These are phyloP conservation scores for Clavispora vitiphila DNA, from an alignment of 805 yeast genomes.

Conservation along the genomic window DNA sequence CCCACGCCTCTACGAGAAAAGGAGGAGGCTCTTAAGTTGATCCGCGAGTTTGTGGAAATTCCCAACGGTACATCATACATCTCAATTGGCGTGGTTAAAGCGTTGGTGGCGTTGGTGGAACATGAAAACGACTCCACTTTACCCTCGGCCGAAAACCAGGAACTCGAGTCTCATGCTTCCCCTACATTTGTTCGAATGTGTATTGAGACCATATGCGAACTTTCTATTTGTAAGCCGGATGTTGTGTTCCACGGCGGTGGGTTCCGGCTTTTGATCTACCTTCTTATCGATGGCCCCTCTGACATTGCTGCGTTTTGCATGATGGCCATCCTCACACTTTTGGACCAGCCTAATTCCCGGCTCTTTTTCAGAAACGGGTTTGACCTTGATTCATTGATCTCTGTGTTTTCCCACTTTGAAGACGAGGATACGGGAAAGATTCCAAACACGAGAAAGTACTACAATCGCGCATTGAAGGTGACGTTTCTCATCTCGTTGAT, in stretches of 20 bases:
- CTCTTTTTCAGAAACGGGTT: constrained; percentile 51
- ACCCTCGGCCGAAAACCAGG: constrained; percentile 2
- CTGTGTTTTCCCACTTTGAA: constrained; percentile 67
- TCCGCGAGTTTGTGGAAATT: constrained; percentile 56
- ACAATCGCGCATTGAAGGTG: constrained; percentile 47
- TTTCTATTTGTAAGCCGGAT: constrained; percentile 35
- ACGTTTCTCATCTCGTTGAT: constrained; percentile 56
- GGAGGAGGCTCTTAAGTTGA: constrained; percentile 68
- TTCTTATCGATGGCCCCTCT: constrained; percentile 23
- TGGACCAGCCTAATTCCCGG: constrained; percentile 55
- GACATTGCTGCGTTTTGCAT: constrained; percentile 23
- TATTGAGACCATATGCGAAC: constrained; percentile 36
- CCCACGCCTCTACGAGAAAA: constrained; percentile 58
- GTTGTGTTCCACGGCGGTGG: constrained; percentile 49
- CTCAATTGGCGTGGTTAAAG: constrained; percentile 59
- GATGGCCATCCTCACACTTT: constrained; percentile 46
- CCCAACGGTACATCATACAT: constrained; percentile 47
- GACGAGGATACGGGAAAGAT: constrained; percentile 11
- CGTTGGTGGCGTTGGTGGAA: constrained; percentile 61
- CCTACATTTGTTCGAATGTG: constrained; percentile 27
- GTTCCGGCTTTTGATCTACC: constrained; percentile 42
- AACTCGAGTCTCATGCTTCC: constrained; percentile 1
- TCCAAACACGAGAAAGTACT: constrained; percentile 7
- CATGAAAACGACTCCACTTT: constrained; percentile 20
- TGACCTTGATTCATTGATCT: constrained; percentile 57